Conservation (phyloP, 1,284 basidiomycete species). For the Calocybe gambosa region DNA sequence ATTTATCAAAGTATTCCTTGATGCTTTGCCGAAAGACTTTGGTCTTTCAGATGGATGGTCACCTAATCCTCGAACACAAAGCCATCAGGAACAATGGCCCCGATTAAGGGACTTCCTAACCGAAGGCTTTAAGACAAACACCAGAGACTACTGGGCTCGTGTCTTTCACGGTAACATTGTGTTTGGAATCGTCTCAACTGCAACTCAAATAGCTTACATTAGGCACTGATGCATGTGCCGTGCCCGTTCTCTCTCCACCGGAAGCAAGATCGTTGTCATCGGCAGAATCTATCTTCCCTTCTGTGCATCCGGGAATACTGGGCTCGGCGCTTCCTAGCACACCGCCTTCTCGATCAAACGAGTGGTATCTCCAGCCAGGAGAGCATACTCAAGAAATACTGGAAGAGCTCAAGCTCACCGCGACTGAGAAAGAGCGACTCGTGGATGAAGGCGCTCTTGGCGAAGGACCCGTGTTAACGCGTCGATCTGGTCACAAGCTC, state of each 20-base stretch:
- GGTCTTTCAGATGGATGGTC: conserved; percentile 39
- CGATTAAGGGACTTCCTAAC: conserved; percentile 52
- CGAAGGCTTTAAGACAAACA: conserved; percentile 54
- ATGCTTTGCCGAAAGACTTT: conserved; percentile 41
- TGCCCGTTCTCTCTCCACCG: conserved; percentile 64
- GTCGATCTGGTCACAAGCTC: conserved; percentile 12
- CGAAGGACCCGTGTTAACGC: conserved; percentile 17
- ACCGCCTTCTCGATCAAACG: conserved; percentile 24
- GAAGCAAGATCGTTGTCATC: conserved; percentile 48
- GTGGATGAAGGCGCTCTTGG: conserved; percentile 39
- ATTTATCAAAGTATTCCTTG: conserved; percentile 54
- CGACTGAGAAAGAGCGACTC: conserved; percentile 31
- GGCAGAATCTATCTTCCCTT: conserved; percentile 32
- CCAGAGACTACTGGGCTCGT: conserved; percentile 65
- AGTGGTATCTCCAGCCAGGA: conserved; percentile 34
- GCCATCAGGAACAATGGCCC: conserved; percentile 54
- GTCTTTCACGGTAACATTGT: conserved; percentile 53
- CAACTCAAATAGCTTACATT: neutral
- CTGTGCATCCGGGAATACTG: conserved; percentile 44
- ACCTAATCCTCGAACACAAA: conserved; percentile 47
- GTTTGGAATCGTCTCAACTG: neutral
- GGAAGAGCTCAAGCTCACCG: conserved; percentile 37
- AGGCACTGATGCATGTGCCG: conserved; percentile 73
- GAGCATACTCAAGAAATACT: conserved; percentile 49
- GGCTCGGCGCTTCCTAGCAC: conserved; percentile 18